Evolutionary conservation across 2,329 filamentous ascomycete species (phyloP).

Genomic region (Penicillium griseofulvum): DNA sequence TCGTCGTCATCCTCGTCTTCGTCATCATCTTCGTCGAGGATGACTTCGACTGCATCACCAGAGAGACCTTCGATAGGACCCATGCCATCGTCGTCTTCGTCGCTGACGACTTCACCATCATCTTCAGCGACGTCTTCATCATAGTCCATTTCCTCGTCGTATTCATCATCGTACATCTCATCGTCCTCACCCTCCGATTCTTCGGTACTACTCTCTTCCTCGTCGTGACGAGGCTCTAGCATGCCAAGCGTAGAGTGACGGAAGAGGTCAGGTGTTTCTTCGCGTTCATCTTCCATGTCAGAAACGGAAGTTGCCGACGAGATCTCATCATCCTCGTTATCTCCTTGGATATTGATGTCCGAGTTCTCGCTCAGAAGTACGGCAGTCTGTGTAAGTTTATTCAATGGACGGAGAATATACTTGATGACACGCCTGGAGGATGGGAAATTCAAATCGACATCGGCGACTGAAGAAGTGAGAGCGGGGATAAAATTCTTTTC

Average conservation of each 20-base stretch:
- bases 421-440: conserved; percentile 92
- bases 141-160: conserved; percentile 88
- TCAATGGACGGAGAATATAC: conserved; percentile 87
- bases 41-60: conserved; percentile 74
- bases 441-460: conserved; percentile 92
- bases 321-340: conserved; percentile 81
- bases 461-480: conserved; percentile 85
- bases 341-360: conserved; percentile 66
- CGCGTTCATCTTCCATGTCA: conserved; percentile 78
- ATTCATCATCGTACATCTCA: conserved; percentile 90
- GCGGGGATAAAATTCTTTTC: conserved; percentile 94
- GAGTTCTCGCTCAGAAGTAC: conserved; percentile 80
- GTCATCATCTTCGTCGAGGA: conserved; percentile 71
- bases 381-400: conserved; percentile 81
- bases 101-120: conserved; percentile 83
- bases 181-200: conserved; percentile 70
- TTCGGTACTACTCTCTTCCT: conserved; percentile 77
- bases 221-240: conserved; percentile 79
- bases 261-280: conserved; percentile 96
- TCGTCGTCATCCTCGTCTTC: conserved; percentile 62
- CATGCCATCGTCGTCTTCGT: conserved; percentile 82
- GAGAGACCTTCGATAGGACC: conserved; percentile 66
- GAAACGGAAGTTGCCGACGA: conserved; percentile 85
- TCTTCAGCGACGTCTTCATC: conserved; percentile 77
- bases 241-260: conserved; percentile 94